Percentiles rank a stretch among this genome's conserved stretches.
phyloP scores from a whole-genome alignment of 495 filamentous ascomycete genomes.

The Sordaria brevicollis region DNA sequence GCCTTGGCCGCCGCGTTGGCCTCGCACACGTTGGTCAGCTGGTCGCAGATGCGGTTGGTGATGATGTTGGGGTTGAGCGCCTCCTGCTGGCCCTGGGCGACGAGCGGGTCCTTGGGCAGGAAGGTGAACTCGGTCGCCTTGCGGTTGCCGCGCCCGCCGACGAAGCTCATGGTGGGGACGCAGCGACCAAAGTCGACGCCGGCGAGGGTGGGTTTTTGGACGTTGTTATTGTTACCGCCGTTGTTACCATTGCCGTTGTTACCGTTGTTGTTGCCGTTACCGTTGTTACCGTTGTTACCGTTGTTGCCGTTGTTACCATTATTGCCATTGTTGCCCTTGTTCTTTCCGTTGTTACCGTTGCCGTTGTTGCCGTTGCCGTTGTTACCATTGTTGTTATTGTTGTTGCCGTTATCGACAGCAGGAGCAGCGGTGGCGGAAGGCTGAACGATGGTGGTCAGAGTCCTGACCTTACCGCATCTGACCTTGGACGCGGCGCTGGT shows the following conservation, averaged over 20 bases:
- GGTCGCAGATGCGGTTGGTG: conserved; percentile 55
- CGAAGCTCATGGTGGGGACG: conserved; percentile 45
- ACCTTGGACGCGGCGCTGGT: not conserved
- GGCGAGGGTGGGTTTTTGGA: conserved; percentile 17
- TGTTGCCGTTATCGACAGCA: too few species aligned
- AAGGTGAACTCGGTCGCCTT: conserved; percentile 41
- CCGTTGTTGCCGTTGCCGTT: not conserved
- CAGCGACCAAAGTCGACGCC: conserved; percentile 42
- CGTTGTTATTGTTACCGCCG: not conserved
- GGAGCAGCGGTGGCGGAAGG: conserved; percentile 13
- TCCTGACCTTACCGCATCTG: conserved; percentile 1
- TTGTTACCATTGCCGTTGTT: not conserved
- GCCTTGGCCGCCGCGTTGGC: conserved; percentile 44
- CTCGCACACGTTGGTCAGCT: conserved; percentile 46
- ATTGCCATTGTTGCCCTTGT: not conserved
- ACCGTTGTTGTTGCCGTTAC: conserved; percentile 5
- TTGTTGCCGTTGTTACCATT: not conserved
- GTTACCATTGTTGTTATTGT: too few species aligned
- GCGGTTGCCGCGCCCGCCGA: conserved; percentile 36
- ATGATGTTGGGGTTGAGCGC: conserved; percentile 54
- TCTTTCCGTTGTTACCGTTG: not conserved
- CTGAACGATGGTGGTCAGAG: conserved; percentile 11
- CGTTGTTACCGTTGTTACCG: not conserved
- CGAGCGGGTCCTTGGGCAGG: conserved; percentile 38
- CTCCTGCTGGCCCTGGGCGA: conserved; percentile 39